These are phyloP conservation scores for Ceratocystis cubensis DNA, from an alignment of 2,329 filamentous ascomycete genomes.

Conservation along the genomic window DNA sequence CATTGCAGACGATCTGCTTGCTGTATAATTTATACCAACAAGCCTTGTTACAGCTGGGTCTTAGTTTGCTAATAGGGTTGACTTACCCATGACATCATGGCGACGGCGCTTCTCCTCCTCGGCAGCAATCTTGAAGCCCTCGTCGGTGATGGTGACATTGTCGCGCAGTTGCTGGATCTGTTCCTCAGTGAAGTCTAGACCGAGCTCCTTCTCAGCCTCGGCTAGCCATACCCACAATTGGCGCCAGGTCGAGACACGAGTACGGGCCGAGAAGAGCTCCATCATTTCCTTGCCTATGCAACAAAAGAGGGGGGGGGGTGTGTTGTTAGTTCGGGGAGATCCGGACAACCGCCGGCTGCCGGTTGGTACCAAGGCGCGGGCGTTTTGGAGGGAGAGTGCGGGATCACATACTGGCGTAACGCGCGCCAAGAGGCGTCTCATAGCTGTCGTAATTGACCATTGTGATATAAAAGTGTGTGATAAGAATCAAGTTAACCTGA, in stretches of 20 bases:
- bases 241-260: constrained; percentile 66
- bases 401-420: constrained; percentile 49
- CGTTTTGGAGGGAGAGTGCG: not conserved
- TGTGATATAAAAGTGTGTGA: not conserved
- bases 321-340: constrained; percentile 3
- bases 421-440: constrained; percentile 55
- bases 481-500: not conserved
- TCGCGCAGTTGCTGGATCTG: constrained; percentile 65
- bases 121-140: constrained; percentile 61
- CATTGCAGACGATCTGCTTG: not conserved
- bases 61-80: not conserved
- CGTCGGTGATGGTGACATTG: constrained; percentile 62
- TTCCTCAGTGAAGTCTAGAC: constrained; percentile 58
- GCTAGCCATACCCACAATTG: constrained; percentile 77
- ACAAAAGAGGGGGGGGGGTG: not conserved
- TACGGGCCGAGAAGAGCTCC: constrained; percentile 64
- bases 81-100: constrained; percentile 32
- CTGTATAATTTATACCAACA: not conserved
- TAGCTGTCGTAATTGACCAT: constrained; percentile 30
- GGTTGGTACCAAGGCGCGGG: not conserved
- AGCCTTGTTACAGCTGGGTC: not conserved
- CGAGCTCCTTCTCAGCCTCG: constrained; percentile 68
- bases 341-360: constrained; percentile 8
- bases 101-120: constrained; percentile 63
- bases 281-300: constrained; percentile 49